These are phyloP conservation scores for Coemansia sp. DNA, from an alignment of 192 early-diverging fungal genomes.

Conservation along the genomic window DNA sequence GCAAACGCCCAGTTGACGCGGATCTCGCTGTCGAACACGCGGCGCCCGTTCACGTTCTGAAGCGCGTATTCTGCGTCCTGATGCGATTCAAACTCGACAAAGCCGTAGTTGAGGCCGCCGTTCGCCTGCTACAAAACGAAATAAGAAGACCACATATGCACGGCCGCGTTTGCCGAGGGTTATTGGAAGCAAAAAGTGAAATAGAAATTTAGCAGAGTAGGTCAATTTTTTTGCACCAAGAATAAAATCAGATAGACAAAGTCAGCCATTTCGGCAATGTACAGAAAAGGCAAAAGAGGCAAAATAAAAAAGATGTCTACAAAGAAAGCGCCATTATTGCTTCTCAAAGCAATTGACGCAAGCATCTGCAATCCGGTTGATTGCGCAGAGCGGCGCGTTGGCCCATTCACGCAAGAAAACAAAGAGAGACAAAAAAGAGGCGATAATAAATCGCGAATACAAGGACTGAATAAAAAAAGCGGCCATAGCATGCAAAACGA, in stretches of 20 bases:
- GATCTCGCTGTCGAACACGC: slow-evolving; percentile 45
- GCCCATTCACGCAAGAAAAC: neutral
- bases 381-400: neutral
- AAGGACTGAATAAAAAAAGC: too few relatives aligned
- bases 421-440: neutral
- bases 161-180: too few relatives aligned
- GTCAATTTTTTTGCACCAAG: neutral
- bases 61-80: slow-evolving; percentile 69
- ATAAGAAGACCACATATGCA: too few relatives aligned
- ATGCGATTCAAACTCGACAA: slow-evolving; percentile 78
- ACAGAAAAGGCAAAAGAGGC: neutral
- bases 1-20: slow-evolving; percentile 56
- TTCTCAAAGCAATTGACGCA: neutral
- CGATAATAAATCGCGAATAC: neutral
- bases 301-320: neutral
- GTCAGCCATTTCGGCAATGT: neutral
- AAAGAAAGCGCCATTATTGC: neutral
- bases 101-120: slow-evolving; percentile 81
- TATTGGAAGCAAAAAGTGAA: too few relatives aligned
- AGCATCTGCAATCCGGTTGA: neutral
- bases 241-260: neutral
- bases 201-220: neutral
- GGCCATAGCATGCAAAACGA: too few relatives aligned
- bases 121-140: slow-evolving; percentile 55
- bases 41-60: slow-evolving; percentile 65